Evolutionary conservation across 1,284 basidiomycete species (phyloP), one percentile per base, ranked within the genome.

Genomic region (Tilletiopsis washingtonensis): DNA sequence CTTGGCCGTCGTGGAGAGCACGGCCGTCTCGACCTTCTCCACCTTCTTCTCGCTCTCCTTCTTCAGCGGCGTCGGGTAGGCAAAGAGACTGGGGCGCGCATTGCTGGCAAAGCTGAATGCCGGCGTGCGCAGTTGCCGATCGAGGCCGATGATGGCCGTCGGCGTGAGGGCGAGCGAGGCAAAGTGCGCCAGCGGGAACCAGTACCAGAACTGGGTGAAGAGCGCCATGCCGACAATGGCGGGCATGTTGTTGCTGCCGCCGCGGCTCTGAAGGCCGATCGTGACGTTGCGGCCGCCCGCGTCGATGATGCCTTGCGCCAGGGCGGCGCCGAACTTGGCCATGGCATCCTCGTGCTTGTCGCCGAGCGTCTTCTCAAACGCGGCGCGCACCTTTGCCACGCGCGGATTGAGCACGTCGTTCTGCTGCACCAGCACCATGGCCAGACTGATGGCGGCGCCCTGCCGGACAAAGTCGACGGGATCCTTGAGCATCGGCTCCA

Each of bases 121-220:
- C 15, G 71, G 71, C 32, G 69, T 59, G 27, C 61, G 51, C 27
- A 73, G 49, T 29, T 69, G 59, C 17, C 67, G 53, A 40, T 69
- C 61, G 9, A 73, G 45, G 6, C 69, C 71, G 48, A 73, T 69
- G 40, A 73, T 42, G 25, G 71, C 64, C 14, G 71, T 73, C 6
- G 71, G 71, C 21, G 69, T 69, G 32, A 73, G 71, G 3, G 71
- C 69, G 7, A 73, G 55, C 29, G 63, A 60, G 20, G 67, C 67
- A 43, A 73, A 73, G 53, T 70, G 67, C 5, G 69, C 71, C 36
- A 73, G 58, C 20, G 71, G 71, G 69, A 73, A 73, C 71, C 71
- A 73, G 62, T 73, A 73, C 71, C 71, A 73, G 62, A 71, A 71
- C 51, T 73, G 71, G 25, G 66, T 67, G 45, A 73, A 73, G 37